Evolutionary conservation across 208 protist genomes (phyloP).

Genomic region (Crithidia acanthocephali): DNA sequence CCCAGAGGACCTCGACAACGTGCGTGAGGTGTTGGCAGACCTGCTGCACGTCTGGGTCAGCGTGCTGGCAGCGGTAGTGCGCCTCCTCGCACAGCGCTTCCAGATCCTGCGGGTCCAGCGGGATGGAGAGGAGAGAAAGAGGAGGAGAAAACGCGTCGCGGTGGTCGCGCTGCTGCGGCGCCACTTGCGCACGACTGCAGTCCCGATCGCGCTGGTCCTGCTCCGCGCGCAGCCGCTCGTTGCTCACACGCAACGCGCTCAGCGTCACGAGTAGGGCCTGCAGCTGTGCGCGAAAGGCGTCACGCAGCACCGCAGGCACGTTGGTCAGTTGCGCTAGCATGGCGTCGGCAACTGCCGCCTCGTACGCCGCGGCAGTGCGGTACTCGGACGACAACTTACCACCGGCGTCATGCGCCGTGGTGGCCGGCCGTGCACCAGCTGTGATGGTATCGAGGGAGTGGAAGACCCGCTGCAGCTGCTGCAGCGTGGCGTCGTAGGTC

Average conservation of each 20-base stretch:
- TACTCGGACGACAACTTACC: not conserved
- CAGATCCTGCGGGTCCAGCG: slow-evolving; percentile 1
- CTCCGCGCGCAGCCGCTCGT: slow-evolving; percentile 19
- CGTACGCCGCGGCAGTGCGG: slow-evolving; percentile 6
- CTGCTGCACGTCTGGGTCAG: slow-evolving; percentile 1
- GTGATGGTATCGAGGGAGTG: slow-evolving; percentile 16
- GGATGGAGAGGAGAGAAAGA: not conserved
- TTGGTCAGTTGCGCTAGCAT: slow-evolving; percentile 28
- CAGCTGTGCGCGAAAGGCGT: slow-evolving; percentile 23
- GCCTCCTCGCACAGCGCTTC: slow-evolving; percentile 15
- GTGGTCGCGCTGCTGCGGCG: no score
- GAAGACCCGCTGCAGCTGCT: slow-evolving; percentile 21
- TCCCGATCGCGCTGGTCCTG: not conserved
- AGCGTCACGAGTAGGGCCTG: slow-evolving; percentile 25
- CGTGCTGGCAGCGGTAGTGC: not conserved
- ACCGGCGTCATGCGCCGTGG: not conserved
- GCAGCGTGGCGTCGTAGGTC: slow-evolving; percentile 18
- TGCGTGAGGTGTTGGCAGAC: not conserved
- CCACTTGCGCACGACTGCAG: no score
- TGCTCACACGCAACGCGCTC: slow-evolving; percentile 10
- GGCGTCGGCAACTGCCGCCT: slow-evolving; percentile 12
- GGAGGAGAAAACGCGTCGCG: not conserved
- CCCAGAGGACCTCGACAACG: not conserved
- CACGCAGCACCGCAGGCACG: slow-evolving; percentile 7
- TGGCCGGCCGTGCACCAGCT: not conserved